Base-by-base conservation (phyloP, 768 basidiomycete genomes). In the Tremella yokohamensis region DNA sequence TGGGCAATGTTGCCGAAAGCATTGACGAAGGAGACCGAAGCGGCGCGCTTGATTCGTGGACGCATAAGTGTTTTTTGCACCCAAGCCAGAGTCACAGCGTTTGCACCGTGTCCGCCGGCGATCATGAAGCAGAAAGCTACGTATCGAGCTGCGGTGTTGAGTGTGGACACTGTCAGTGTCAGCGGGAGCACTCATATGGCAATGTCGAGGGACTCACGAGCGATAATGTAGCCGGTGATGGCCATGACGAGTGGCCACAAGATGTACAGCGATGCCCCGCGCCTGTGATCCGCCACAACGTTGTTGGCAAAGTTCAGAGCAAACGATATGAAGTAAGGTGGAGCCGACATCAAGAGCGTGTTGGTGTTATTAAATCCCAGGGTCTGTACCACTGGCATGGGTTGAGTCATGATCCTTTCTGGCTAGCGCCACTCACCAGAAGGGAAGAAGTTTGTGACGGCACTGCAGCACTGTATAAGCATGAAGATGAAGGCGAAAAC, bases 1-100 rank as follows among this genome's bases (percentile, higher is more conserved):
- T 34, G 29, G 11, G 29, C 29, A 11, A 34, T 34, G 54, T 65
- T 63, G 38, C 70, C 25, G 20, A 24, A 29, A 13, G 37, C 68
- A 52, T 75, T 75, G 65, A 75, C 70, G 15, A 74, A 37, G 12
- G 69, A 61, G 54, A 69, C 63, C 18, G 69, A 70, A 50, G 29
- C 29, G 11, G 74, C 70, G 44, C 74, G 67, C 61, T 76, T 76
- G 11, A 34, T 58, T 12, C 56, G 49, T 1, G 72, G 70, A 22
- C 74, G 72, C 19, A 62, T 72, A 44, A 62, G 61, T 1, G 69
- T 55, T 0, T 63, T 65, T 0, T 67, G 64, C 54, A 74, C 72
- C 74, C 74, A 76, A 6, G 70, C 71, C 13, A 76, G 60, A 40
- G 68, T 69, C 44, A 70, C 65, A 49, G 71, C 71, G 11, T 69